Evolutionary conservation across 2,329 filamentous ascomycete genomes (phyloP).

Genomic region (Claviceps arundinis): DNA sequence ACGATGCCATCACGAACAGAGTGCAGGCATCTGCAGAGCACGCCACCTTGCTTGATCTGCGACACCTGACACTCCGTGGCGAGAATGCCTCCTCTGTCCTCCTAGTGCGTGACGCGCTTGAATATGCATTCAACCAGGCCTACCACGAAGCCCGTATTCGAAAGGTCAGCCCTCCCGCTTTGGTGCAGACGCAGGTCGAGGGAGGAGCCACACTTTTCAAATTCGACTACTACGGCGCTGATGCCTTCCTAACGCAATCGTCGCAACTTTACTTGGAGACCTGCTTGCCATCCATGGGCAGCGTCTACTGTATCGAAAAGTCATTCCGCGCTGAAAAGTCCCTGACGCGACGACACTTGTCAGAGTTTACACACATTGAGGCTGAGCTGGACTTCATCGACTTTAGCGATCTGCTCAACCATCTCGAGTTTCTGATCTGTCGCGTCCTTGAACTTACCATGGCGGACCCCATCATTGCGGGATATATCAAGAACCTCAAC

Average conservation of each 20-base stretch:
- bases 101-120: slow-evolving; percentile 70
- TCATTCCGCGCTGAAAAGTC: slow-evolving; percentile 98
- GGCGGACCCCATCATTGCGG: slow-evolving; percentile 57
- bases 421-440: slow-evolving; percentile 80
- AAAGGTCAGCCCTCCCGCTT: slow-evolving; percentile 78
- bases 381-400: slow-evolving; percentile 92
- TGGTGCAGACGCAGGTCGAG: slow-evolving; percentile 92
- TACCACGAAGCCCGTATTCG: slow-evolving; percentile 66
- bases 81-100: slow-evolving; percentile 76
- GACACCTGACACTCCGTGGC: slow-evolving; percentile 74
- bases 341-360: slow-evolving; percentile 82
- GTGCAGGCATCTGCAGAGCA: slow-evolving; percentile 41
- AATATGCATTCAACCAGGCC: slow-evolving; percentile 65
- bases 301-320: slow-evolving; percentile 96
- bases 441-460: slow-evolving; percentile 69
- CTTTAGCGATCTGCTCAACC: slow-evolving; percentile 75
- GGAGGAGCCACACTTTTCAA: slow-evolving; percentile 84
- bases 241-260: slow-evolving; percentile 89
- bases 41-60: slow-evolving; percentile 59
- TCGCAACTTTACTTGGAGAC: slow-evolving; percentile 97
- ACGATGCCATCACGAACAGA: slow-evolving; percentile 81
- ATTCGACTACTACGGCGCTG: slow-evolving; percentile 79
- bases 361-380: slow-evolving; percentile 95
- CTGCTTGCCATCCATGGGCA: slow-evolving; percentile 74
- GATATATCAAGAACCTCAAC: slow-evolving; percentile 75